These are phyloP conservation scores for Parachaetomium inaequale DNA, from an alignment of 495 filamentous ascomycete species.

Conservation along the genomic window DNA sequence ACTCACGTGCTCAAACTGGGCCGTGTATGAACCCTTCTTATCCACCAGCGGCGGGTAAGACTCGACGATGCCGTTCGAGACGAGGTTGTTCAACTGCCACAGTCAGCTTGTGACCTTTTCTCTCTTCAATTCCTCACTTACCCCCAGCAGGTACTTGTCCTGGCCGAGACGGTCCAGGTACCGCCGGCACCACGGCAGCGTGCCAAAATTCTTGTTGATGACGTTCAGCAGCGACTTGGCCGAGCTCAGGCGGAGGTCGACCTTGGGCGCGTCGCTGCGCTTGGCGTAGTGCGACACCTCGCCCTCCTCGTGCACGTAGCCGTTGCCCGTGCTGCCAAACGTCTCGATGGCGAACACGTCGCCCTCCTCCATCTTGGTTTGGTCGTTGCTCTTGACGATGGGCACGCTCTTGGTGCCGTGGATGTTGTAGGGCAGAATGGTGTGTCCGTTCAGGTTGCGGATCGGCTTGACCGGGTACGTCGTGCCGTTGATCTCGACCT, in stretches of 20 bases:
- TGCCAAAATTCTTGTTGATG: conserved; percentile 91
- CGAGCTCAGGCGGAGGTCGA: conserved; percentile 64
- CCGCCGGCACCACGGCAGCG: conserved; percentile 77
- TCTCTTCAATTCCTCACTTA: conserved; percentile 37
- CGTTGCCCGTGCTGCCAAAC: conserved; percentile 89
- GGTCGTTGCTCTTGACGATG: conserved; percentile 75
- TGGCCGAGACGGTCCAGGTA: conserved; percentile 83
- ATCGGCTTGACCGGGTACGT: conserved; percentile 81
- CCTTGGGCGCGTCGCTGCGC: conserved; percentile 59
- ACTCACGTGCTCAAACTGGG: conserved; percentile 91
- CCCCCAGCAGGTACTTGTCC: conserved; percentile 82
- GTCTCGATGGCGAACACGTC: conserved; percentile 93
- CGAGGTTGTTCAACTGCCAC: conserved; percentile 80
- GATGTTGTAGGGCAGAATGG: conserved; percentile 79
- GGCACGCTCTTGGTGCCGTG: conserved; percentile 87
- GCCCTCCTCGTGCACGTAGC: conserved; percentile 76
- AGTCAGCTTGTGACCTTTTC: neutral
- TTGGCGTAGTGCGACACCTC: conserved; percentile 78
- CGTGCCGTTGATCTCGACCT: conserved; percentile 71
- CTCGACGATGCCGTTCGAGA: conserved; percentile 78
- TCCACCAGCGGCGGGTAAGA: conserved; percentile 86
- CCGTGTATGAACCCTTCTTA: conserved; percentile 92
- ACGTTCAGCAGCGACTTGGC: conserved; percentile 79
- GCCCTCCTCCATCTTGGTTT: conserved; percentile 91
- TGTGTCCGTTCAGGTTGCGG: conserved; percentile 85